Evolutionary conservation across 2,329 filamentous ascomycete genomes (phyloP).

Genomic region (Paecilomyces fulvus): DNA sequence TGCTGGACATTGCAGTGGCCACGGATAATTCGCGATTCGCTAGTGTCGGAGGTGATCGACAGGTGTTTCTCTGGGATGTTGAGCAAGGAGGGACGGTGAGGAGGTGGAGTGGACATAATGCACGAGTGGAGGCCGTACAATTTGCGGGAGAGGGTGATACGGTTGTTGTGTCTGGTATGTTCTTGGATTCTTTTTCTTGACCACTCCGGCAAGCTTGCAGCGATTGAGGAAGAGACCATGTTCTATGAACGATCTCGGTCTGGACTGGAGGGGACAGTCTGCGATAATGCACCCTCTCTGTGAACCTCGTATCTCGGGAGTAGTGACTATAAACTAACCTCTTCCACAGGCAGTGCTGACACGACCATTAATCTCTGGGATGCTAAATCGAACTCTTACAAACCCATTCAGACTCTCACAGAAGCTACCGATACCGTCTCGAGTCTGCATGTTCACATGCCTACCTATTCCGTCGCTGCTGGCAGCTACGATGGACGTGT

Average conservation of each 20-base stretch:
- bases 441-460: slow-evolving; percentile 29
- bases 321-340: slow-evolving; percentile 3
- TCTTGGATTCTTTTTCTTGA: background rate
- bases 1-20: slow-evolving; percentile 68
- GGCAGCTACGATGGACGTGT: slow-evolving; percentile 81
- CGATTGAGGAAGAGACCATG: background rate
- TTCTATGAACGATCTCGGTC: background rate
- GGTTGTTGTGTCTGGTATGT: slow-evolving; percentile 58
- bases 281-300: background rate
- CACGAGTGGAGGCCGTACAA: slow-evolving; percentile 66
- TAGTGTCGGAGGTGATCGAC: slow-evolving; percentile 80
- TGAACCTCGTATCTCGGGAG: background rate
- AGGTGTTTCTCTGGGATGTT: slow-evolving; percentile 93
- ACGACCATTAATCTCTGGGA: slow-evolving; percentile 37
- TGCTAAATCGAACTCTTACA: slow-evolving; percentile 30
- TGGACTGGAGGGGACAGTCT: background rate
- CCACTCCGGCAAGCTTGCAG: background rate
- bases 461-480: slow-evolving; percentile 49
- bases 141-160: slow-evolving; percentile 70
- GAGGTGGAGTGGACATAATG: slow-evolving; percentile 63
- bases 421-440: slow-evolving; percentile 37
- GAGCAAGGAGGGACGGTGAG: slow-evolving; percentile 66
- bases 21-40: slow-evolving; percentile 76
- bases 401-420: slow-evolving; percentile 34
- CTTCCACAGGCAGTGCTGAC: slow-evolving; percentile 33